These are phyloP conservation scores for Salix purpurea DNA, from an alignment of 345 rosid species.

Conservation along the genomic window DNA sequence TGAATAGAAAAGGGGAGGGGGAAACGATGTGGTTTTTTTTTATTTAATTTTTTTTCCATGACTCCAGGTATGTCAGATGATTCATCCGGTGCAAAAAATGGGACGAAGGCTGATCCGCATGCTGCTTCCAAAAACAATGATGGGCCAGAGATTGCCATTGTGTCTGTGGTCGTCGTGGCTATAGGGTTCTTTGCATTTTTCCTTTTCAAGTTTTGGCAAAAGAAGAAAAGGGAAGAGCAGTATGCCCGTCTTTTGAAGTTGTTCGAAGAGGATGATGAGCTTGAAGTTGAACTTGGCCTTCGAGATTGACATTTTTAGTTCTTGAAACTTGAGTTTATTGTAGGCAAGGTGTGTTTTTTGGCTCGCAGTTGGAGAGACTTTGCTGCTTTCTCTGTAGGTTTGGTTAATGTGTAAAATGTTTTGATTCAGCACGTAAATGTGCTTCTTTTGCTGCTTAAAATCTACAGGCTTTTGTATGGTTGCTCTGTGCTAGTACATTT, in stretches of 20 bases:
- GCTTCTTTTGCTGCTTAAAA: too few relatives aligned
- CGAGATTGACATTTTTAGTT: conserved; percentile 47
- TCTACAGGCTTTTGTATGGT: neutral
- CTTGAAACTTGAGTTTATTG: conserved; percentile 11
- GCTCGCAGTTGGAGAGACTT: neutral
- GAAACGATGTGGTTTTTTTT: too few relatives aligned
- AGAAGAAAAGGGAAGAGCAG: conserved; percentile 96
- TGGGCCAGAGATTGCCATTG: conserved; percentile 46
- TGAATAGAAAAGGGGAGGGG: neutral
- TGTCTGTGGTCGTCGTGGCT: conserved; percentile 47
- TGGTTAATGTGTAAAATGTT: neutral
- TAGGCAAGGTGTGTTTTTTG: conserved; percentile 28
- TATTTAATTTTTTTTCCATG: neutral
- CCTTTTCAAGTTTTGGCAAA: conserved; percentile 87
- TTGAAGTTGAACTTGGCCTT: conserved; percentile 94
- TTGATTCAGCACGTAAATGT: neutral
- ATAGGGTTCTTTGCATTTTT: conserved; percentile 53
- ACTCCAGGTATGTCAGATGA: conserved; percentile 54
- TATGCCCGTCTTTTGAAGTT: conserved; percentile 87
- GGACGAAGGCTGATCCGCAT: conserved; percentile 34
- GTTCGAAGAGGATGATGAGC: conserved; percentile 98
- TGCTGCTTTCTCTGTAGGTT: neutral
- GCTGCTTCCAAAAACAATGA: conserved; percentile 39
- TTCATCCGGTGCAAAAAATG: conserved; percentile 37
- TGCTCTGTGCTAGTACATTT: neutral